A percentile compares a stretch with the other conserved stretches of the same genome.
phyloP scores from a whole-genome alignment of 352 stramenopile genomes.

The Pythium insidiosum region DNA sequence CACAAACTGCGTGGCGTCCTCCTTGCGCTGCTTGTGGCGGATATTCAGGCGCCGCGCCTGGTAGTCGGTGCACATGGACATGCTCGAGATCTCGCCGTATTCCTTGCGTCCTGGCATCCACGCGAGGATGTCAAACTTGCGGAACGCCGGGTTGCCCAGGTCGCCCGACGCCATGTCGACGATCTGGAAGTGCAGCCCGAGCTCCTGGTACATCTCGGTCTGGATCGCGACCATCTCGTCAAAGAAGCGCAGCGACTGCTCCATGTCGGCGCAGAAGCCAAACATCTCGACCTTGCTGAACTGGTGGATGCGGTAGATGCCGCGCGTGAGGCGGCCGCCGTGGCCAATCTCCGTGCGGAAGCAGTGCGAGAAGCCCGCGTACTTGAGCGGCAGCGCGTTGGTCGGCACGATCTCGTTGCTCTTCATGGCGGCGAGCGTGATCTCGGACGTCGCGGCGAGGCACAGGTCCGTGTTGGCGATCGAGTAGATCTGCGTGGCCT shows the following conservation, averaged over 20 bases:
- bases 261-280: slow-evolving; percentile 62
- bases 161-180: slow-evolving; percentile 83
- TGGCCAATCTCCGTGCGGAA: slow-evolving; percentile 85
- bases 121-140: slow-evolving; percentile 83
- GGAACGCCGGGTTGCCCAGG: slow-evolving; percentile 68
- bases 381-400: slow-evolving; percentile 51
- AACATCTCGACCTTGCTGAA: slow-evolving; percentile 91
- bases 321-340: slow-evolving; percentile 56
- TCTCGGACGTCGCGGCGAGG: slow-evolving; percentile 79
- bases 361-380: slow-evolving; percentile 81
- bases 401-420: slow-evolving; percentile 65
- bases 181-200: slow-evolving; percentile 74
- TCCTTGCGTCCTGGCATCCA: slow-evolving; percentile 79
- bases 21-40: slow-evolving; percentile 60
- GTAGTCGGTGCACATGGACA: slow-evolving; percentile 89
- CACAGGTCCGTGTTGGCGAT: slow-evolving; percentile 80
- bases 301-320: slow-evolving; percentile 87
- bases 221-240: slow-evolving; percentile 78
- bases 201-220: slow-evolving; percentile 61
- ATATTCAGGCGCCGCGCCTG: slow-evolving; percentile 83
- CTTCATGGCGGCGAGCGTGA: slow-evolving; percentile 73
- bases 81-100: slow-evolving; percentile 79
- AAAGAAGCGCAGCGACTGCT: slow-evolving; percentile 60
- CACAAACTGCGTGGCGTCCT: slow-evolving; percentile 63
- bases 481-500: slow-evolving; percentile 85